Percentiles rank a stretch among this genome's conserved stretches.
These are phyloP conservation scores for Tillandsia leiboldiana DNA, from an alignment of 176 grass and related monocot species.

Conservation along the genomic window DNA sequence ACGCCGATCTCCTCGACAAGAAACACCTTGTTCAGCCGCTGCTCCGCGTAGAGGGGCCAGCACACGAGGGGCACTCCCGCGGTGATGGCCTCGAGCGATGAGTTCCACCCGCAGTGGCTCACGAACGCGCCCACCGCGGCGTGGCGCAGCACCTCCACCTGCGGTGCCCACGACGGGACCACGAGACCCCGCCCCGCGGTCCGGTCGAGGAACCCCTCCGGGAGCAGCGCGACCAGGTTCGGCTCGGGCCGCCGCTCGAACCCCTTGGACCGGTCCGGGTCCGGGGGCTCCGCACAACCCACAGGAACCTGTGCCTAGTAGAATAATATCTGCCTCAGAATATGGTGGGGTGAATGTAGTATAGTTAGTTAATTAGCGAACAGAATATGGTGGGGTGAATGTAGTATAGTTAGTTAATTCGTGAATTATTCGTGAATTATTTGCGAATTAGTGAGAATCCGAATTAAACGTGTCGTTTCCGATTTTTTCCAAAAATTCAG, in stretches of 20 bases:
- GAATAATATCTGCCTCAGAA: no score
- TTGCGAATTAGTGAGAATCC: no score
- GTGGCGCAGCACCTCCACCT: conserved; percentile 24
- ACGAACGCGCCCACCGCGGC: conserved; percentile 22
- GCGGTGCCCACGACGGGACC: conserved; percentile 29
- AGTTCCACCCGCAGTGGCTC: conserved; percentile 26
- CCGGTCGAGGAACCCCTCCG: conserved; percentile 25
- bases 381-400: no score
- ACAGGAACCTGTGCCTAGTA: conserved; percentile 22
- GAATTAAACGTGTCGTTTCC: no score
- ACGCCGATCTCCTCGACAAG: conserved; percentile 44
- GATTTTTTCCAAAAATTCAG: no score
- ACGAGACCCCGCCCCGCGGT: conserved; percentile 19
- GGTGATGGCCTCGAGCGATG: conserved; percentile 4
- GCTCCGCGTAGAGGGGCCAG: no score
- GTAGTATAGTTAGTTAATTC: no score
- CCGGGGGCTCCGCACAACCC: conserved; percentile 11
- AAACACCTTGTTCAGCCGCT: no score
- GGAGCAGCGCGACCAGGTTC: conserved; percentile 10
- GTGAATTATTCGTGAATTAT: no score
- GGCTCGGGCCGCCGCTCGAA: conserved; percentile 8
- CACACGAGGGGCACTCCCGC: conserved; percentile 16
- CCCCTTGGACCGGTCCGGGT: not conserved
- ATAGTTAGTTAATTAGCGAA: no score
- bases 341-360: no score